phyloP scores from a whole-genome alignment of 306 rosid species.

The Chamaecrista fasciculata region DNA sequence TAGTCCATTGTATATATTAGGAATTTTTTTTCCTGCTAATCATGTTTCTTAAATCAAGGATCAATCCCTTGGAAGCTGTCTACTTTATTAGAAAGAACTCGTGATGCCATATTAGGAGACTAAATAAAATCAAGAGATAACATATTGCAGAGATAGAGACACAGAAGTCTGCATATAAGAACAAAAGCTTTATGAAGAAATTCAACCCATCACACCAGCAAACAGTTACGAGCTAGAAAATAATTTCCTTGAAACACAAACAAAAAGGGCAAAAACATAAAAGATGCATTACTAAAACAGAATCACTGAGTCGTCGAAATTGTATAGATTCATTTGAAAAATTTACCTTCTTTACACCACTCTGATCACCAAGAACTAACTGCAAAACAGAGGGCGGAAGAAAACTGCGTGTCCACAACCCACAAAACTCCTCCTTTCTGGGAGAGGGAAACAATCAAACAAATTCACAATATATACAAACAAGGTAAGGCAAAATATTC shows the following conservation, averaged over 20 bases:
- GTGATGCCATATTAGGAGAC: constrained; percentile 10
- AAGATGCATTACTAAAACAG: too few relatives aligned
- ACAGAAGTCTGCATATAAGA: constrained; percentile 9
- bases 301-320: neutral
- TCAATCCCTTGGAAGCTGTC: too few relatives aligned
- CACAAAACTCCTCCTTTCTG: constrained; percentile 8
- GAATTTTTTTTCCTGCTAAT: too few relatives aligned
- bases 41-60: too few relatives aligned
- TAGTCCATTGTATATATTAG: too few relatives aligned
- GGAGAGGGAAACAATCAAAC: neutral
- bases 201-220: neutral
- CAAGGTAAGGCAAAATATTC: neutral
- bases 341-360: neutral
- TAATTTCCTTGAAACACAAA: neutral
- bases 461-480: neutral
- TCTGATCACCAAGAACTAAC: neutral
- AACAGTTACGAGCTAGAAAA: neutral
- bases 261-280: too few relatives aligned
- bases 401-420: neutral
- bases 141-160: neutral
- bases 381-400: neutral
- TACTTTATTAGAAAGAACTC: too few relatives aligned
- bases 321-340: constrained; percentile 11
- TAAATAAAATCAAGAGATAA: neutral
- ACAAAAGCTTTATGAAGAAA: constrained; percentile 9